Base-by-base conservation (phyloP, 441 rosid species). In the Raphanus hybrid region DNA sequence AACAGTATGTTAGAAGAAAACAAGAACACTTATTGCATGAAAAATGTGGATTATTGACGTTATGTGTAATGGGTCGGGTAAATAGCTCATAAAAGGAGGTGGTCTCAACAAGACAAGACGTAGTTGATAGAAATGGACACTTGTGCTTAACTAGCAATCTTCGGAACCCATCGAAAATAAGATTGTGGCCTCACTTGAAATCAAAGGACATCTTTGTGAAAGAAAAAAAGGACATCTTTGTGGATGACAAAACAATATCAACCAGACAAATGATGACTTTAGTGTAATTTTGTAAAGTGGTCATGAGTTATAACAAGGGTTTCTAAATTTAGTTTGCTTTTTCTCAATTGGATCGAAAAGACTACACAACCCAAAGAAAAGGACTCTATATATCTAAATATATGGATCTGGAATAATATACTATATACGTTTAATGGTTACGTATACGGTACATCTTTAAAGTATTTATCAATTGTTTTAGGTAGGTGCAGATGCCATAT, bases 211-310 rank as follows among this genome's bases (percentile, higher is more conserved):
- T 62, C 10, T 54, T 41, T 37, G 35, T 37, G 16, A 20, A 20
- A 20, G 23, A 20, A 20, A 20, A 20, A 64, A 76, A 63, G 57
- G 18, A 70, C 58, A 67, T 63, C 10, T 55, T 41, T 37, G 37
- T 37, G 16, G 60, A 76, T 70, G 37, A 69, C 59, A 63, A 16
- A 69, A 39, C 32, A 27, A 70, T 64, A 55, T 55, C 27, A 20
- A 70, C 34, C 60, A 10, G 37, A 76, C 48, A 69, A 39, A 16
- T 70, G 60, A 41, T 62, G 70, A 62, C 64, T 69, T 69, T 37
- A 61, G 35, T 62, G 74, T 14, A 63, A 1, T 35, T 68, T 54
- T 76, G 54, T 35, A 50, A 61, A 23, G 34, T 57, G 66, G 34
- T 59, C 20, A 59, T 43, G 78, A 62, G 23, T 32, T 34, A 60